Conservation (phyloP, 2,329 filamentous ascomycete species). For the Chaetothyriales sp. region DNA sequence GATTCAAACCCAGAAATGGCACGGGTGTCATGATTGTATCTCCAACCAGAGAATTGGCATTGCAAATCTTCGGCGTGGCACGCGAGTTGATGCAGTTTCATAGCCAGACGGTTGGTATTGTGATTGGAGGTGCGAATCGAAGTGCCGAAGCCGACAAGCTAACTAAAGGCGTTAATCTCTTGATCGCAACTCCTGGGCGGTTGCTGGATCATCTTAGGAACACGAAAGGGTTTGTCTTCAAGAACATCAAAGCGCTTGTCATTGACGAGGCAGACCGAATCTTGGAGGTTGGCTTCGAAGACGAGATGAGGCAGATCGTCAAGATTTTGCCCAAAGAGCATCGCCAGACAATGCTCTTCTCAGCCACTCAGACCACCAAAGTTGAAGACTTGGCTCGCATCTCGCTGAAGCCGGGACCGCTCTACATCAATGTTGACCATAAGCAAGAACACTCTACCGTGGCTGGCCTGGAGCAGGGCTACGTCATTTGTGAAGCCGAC, state of each 20-base stretch:
- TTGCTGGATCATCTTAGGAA: conserved; percentile 90
- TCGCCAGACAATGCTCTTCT: conserved; percentile 95
- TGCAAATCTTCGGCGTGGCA: conserved; percentile 93
- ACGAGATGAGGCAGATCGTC: conserved; percentile 93
- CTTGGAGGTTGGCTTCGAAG: conserved; percentile 88
- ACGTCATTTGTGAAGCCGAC: conserved; percentile 84
- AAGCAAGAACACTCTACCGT: conserved; percentile 82
- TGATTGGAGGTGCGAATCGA: conserved; percentile 87
- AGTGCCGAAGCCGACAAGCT: conserved; percentile 90
- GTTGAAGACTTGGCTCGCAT: conserved; percentile 93
- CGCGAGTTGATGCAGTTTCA: conserved; percentile 85
- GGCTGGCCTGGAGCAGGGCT: conserved; percentile 87
- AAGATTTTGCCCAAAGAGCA: conserved; percentile 81
- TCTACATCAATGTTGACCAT: conserved; percentile 96
- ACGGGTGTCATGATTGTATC: conserved; percentile 87
- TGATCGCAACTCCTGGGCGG: conserved; percentile 87
- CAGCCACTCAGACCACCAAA: conserved; percentile 94
- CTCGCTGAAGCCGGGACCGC: conserved; percentile 73
- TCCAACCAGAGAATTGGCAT: conserved; percentile 80
- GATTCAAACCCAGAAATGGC: conserved; percentile 89
- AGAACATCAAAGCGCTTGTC: conserved; percentile 80
- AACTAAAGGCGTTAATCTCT: conserved; percentile 79
- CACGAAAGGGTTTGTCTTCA: conserved; percentile 77
- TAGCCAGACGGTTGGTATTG: conserved; percentile 88
- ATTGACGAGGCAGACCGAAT: conserved; percentile 97